These are phyloP conservation scores for Pichia insulana DNA, from an alignment of 805 yeast species.

Conservation along the genomic window DNA sequence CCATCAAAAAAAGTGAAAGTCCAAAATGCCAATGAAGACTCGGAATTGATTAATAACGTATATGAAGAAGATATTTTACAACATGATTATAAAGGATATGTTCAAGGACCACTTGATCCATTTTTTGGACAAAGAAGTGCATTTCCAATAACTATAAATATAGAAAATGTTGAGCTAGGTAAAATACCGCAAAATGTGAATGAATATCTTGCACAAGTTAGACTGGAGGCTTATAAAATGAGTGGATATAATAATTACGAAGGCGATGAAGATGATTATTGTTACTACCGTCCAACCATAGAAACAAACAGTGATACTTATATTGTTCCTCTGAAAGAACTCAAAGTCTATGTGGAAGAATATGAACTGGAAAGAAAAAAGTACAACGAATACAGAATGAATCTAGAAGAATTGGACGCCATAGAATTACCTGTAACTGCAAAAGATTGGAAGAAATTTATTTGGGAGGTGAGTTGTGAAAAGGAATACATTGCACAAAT, in stretches of 20 bases:
- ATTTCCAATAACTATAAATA: slow-evolving; percentile 24
- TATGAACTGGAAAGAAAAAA: slow-evolving; percentile 13
- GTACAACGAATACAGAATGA: slow-evolving; percentile 16
- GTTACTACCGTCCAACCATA: slow-evolving; percentile 4
- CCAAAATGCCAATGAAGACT: neutral
- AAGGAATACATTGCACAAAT: slow-evolving; percentile 22
- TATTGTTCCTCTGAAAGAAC: neutral
- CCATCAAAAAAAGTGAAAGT: neutral
- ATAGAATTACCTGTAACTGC: slow-evolving; percentile 30
- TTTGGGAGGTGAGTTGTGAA: slow-evolving; percentile 29
- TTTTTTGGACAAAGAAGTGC: slow-evolving; percentile 30
- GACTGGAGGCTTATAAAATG: slow-evolving; percentile 23
- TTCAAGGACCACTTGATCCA: slow-evolving; percentile 29
- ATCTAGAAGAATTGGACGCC: slow-evolving; percentile 21
- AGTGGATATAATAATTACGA: slow-evolving; percentile 1
- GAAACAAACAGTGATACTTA: neutral
- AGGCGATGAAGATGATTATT: slow-evolving; percentile 7
- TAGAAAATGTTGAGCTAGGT: slow-evolving; percentile 12
- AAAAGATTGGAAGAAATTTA: slow-evolving; percentile 35
- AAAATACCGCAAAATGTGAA: slow-evolving; percentile 20
- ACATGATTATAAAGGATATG: slow-evolving; percentile 7
- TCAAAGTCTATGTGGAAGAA: slow-evolving; percentile 11
- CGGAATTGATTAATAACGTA: too few relatives aligned
- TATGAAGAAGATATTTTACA: neutral
- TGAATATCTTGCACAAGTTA: slow-evolving; percentile 27